Evolutionary conservation across 495 filamentous ascomycete genomes (phyloP).

Genomic region (Xanthoparmelia taractica): DNA sequence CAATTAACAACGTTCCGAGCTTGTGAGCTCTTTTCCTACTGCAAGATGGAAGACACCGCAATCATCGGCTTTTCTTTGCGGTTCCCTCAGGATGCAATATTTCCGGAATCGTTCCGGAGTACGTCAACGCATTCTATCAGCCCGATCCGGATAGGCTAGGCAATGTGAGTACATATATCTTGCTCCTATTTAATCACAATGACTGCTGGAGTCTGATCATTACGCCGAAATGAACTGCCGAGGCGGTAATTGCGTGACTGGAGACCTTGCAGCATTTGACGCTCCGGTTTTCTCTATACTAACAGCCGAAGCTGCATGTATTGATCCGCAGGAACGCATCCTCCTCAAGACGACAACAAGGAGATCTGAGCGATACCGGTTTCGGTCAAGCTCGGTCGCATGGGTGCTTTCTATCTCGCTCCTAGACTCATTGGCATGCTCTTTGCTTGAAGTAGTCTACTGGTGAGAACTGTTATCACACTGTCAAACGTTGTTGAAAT

Average conservation of each 20-base stretch:
- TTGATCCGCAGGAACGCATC: conserved; percentile 27
- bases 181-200: not conserved
- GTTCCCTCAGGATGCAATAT: conserved; percentile 43
- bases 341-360: no score
- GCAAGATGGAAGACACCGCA: conserved; percentile 32
- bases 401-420: no score
- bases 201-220: not conserved
- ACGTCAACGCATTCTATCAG: not conserved
- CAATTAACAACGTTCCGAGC: not conserved
- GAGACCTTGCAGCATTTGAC: conserved; percentile 39
- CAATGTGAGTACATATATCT: not conserved
- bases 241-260: not conserved
- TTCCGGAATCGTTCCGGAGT: conserved; percentile 34
- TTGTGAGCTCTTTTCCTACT: not conserved
- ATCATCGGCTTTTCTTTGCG: conserved; percentile 43
- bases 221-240: not conserved
- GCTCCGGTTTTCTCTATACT: conserved; percentile 51
- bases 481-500: no score
- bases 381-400: no score
- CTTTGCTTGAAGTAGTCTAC: no score
- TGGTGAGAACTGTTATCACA: no score
- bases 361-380: no score
- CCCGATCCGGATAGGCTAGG: not conserved
- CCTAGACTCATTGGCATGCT: no score
- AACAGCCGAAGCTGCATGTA: conserved; percentile 47